These are phyloP conservation scores for Codiaeum variegatum DNA, from an alignment of 441 rosid genomes.

Conservation along the genomic window DNA sequence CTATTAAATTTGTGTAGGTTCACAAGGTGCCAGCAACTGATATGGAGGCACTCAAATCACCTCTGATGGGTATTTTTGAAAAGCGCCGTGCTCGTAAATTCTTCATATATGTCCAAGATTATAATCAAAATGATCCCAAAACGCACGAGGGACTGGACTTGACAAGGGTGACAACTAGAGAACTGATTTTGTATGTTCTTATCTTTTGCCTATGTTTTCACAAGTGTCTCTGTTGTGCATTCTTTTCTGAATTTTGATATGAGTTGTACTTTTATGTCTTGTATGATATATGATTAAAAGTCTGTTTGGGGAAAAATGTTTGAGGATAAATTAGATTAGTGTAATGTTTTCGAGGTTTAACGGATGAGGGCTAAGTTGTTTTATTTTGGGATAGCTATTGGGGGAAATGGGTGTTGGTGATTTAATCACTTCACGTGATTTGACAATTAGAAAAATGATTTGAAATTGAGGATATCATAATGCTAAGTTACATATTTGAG, in stretches of 20 bases:
- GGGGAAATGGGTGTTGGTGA: not conserved
- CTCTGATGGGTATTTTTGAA: conserved; percentile 91
- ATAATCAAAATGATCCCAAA: conserved; percentile 66
- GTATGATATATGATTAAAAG: not conserved
- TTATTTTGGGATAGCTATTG: not conserved
- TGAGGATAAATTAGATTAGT: not conserved
- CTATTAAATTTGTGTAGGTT: conserved; percentile 38
- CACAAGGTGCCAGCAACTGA: conserved; percentile 91
- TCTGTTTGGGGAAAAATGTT: not conserved
- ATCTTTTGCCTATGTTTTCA: conserved; percentile 9
- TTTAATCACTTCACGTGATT: not conserved
- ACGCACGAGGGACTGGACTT: conserved; percentile 93
- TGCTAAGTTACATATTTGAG: not conserved
- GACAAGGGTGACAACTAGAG: conserved; percentile 68
- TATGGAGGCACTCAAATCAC: conserved; percentile 87
- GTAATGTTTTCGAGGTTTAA: not conserved
- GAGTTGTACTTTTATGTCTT: not conserved
- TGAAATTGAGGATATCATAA: not conserved
- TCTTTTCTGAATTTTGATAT: not conserved
- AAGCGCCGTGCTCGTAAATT: conserved; percentile 89
- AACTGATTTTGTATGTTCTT: conserved; percentile 64
- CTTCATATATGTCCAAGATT: conserved; percentile 77
- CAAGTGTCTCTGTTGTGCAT: not conserved
- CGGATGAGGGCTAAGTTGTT: not conserved
- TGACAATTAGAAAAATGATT: not conserved